phyloP scores from a whole-genome alignment of 495 filamentous ascomycete genomes.

The Daldinia childiae region DNA sequence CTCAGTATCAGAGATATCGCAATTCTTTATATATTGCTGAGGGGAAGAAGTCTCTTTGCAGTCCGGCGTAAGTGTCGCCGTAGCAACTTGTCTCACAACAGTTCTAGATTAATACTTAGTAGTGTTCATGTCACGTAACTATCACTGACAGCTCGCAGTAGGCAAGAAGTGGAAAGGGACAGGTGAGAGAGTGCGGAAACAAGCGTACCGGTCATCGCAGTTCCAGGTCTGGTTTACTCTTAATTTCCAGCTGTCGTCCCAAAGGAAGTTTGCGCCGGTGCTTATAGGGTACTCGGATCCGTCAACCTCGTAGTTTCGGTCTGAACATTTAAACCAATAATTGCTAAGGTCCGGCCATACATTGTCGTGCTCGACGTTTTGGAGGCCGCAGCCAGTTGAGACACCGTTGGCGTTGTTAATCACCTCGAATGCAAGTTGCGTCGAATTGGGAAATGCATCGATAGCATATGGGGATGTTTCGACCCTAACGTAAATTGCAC shows the following conservation, averaged over 20 bases:
- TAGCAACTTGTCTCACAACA: constrained; percentile 31
- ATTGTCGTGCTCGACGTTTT: constrained; percentile 13
- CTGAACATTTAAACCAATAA: constrained; percentile 28
- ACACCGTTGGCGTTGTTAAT: constrained; percentile 35
- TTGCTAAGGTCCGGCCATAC: constrained; percentile 29
- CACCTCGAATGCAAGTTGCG: constrained; percentile 38
- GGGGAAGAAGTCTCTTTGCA: constrained; percentile 28
- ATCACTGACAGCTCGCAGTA: not conserved
- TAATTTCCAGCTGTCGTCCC: constrained; percentile 33
- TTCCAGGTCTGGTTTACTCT: constrained; percentile 43
- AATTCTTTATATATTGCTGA: constrained; percentile 35
- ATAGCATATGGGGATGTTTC: not conserved
- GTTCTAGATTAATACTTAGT: constrained; percentile 15
- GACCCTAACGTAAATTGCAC: constrained; percentile 22
- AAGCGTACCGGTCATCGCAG: constrained; percentile 32
- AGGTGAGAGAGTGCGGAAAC: not conserved
- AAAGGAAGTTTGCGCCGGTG: constrained; percentile 32
- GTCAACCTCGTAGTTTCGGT: constrained; percentile 19
- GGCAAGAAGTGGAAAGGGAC: not conserved
- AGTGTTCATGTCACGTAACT: not conserved
- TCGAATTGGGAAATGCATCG: constrained; percentile 24
- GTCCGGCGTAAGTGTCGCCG: constrained; percentile 28
- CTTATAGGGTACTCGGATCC: constrained; percentile 23
- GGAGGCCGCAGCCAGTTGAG: constrained; percentile 23
- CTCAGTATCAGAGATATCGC: constrained; percentile 29